Base-by-base conservation (phyloP, 164 flowering plant genomes). In the Vitis rotundifolia region DNA sequence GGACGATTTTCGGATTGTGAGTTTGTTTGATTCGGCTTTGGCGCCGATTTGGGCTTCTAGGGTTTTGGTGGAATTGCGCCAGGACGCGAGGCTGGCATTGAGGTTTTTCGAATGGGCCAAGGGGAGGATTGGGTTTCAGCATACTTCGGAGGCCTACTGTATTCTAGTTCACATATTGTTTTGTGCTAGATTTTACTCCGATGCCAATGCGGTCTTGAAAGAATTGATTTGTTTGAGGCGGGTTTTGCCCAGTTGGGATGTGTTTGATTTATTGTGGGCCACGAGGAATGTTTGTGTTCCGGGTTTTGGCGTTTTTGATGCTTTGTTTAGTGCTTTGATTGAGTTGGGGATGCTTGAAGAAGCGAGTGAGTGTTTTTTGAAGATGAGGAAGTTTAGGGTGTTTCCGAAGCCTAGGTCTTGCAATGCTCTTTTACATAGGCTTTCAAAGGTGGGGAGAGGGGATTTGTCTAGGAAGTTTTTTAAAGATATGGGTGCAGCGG, bases 271-370 rank as follows among this genome's bases (percentile, higher is more conserved):
- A 8, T 71, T 93, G 79, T 88, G 91, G 91, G 73, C 76, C 28
- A 88, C 90, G 1, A 85, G 87, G 79, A 76, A 86, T 66, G 76
- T 86, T 49, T 80, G 85, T 71, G 50, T 71, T 18, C 70, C 74
- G 2, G 88, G 90, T 26, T 89, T 70, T 77, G 93, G 92, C 9
- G 97, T 89, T 9, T 93, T 93, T 70, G 93, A 93, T 74, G 83
- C 86, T 16, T 75, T 93, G 50, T 93, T 93, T 72, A 76, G 91
- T 67, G 89, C 81, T 26, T 78, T 89, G 71, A 75, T 81, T 22
- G 97, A 91, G 54, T 69, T 88, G 65, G 92, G 84, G 9, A 73
- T 84, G 83, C 78, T 91, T 49, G 91, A 88, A 66, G 91, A 86
- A 67, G 94, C 98, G 4, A 80, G 61, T 11, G 78, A 85, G 29